Conservation (phyloP, 495 filamentous ascomycete species). For the Entonaema liquescens region DNA sequence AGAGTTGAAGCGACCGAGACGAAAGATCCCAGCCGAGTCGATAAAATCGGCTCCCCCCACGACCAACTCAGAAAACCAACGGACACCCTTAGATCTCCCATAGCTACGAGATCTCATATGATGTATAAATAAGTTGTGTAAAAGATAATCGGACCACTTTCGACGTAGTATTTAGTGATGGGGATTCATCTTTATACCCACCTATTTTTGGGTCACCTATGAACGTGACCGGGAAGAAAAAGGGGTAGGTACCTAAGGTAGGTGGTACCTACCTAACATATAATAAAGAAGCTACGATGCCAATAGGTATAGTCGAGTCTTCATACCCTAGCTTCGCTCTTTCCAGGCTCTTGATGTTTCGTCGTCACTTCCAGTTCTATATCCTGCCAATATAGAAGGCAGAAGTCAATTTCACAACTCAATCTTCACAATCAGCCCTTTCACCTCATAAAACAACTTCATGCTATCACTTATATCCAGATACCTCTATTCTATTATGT, state of each 20-base stretch:
- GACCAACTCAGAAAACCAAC: slow-evolving; percentile 26
- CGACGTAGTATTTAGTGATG: not conserved
- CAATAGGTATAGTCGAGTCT: not conserved
- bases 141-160: not conserved
- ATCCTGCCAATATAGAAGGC: not conserved
- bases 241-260: too few species aligned
- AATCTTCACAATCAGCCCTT: not conserved
- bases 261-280: not conserved
- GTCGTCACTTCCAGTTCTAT: not conserved
- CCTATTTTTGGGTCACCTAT: too few species aligned
- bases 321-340: not conserved
- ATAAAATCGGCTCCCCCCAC: slow-evolving; percentile 15
- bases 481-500: not conserved
- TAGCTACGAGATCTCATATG: slow-evolving; percentile 7
- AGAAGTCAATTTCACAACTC: not conserved
- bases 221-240: too few species aligned
- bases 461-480: not conserved
- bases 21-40: slow-evolving; percentile 62
- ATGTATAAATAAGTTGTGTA: slow-evolving; percentile 27
- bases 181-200: not conserved
- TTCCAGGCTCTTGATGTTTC: not conserved
- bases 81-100: slow-evolving; percentile 36
- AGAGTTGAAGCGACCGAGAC: slow-evolving; percentile 77
- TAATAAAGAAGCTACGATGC: slow-evolving; percentile 7
- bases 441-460: not conserved